Evolutionary conservation across 768 basidiomycete genomes (phyloP), one percentile per base, ranked within the genome.

Genomic region (Rhizopogon vulgaris): DNA sequence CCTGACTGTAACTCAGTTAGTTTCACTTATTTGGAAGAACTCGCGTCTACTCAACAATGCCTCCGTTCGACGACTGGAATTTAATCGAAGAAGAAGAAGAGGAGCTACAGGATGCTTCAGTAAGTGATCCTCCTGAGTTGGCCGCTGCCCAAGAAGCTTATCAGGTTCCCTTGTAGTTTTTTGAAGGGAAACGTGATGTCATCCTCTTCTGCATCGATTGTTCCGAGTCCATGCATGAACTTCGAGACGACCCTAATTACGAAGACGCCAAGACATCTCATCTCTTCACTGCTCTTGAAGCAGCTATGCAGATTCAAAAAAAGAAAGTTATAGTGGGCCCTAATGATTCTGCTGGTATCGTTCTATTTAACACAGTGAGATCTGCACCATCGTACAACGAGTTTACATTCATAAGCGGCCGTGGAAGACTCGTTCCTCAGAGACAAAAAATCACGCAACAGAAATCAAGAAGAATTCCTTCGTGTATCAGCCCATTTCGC

Each of bases 121-220:
- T 87, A 58, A 40, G 69, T 56, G 32, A 37, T 2, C 49, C n/a
- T 38, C 42, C 48, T 34, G 41, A 45, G 25, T 25, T 12, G 43
- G 27, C 27, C 41, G 36, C 45, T 38, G 24, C 17, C 49, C 48
- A 38, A 15, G 30, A 27, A 24, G 22, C 22, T 32, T 45, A 32
- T 15, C 2, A 8, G 1, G 10, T 15, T 10, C 4, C 27, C 15
- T 3, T 45, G 36, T 52, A 89, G 87, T 75, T 76, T 53, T 78
- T 80, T 56, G 88, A 90, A 56, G 81, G 82, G 48, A 84, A 85
- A 57, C 80, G 80, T 54, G 93, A 97, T 60, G 89, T 93, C 30
- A 86, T 95, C 41, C 70, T 98, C n/a, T 96, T 97, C 71, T 90
- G 88, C 66, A 91, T 99, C 52, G 94, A 99, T 68, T 92, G 90